phyloP scores from a whole-genome alignment of 352 stramenopile species.

The Globisporangium nodosum region DNA sequence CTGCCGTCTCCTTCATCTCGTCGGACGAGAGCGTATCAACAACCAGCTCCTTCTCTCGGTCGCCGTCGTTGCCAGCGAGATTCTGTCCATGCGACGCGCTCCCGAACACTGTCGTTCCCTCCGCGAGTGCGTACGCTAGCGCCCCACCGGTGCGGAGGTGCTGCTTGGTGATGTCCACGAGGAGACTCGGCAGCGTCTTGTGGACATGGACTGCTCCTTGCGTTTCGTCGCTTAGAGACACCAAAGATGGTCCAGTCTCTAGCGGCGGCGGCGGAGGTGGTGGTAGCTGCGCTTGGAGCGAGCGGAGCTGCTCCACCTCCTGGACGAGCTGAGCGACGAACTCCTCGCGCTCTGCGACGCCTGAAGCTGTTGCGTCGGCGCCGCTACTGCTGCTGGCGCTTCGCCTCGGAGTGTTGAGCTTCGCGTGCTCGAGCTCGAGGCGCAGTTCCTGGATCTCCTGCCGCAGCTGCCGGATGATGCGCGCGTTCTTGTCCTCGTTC shows the following conservation, averaged over 20 bases:
- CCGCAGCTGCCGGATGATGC: constrained; percentile 69
- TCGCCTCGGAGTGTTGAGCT: constrained; percentile 19
- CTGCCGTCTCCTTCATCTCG: constrained; percentile 6
- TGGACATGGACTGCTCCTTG: constrained; percentile 17
- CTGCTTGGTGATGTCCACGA: constrained; percentile 33
- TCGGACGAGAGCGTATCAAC: neutral
- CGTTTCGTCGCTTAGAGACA: too few relatives aligned
- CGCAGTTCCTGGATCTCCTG: constrained; percentile 64
- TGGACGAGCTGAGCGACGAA: constrained; percentile 44
- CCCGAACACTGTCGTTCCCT: constrained; percentile 43
- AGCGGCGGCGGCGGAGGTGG: neutral
- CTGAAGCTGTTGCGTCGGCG: constrained; percentile 15
- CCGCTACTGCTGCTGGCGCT: constrained; percentile 21
- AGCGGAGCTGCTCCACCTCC: constrained; percentile 40
- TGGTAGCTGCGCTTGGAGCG: constrained; percentile 15
- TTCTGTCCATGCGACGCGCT: constrained; percentile 15
- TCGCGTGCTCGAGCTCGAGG: constrained; percentile 28
- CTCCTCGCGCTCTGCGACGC: constrained; percentile 38
- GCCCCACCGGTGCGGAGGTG: constrained; percentile 23
- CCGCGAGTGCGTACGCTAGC: constrained; percentile 35
- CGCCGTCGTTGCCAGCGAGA: constrained; percentile 12
- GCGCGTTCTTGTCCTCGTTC: constrained; percentile 80
- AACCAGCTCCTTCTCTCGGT: constrained; percentile 5
- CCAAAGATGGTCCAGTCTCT: too few relatives aligned
- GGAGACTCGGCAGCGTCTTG: constrained; percentile 31